phyloP scores from a whole-genome alignment of 2,329 filamentous ascomycete species.

The Hypoxylon sp. region DNA sequence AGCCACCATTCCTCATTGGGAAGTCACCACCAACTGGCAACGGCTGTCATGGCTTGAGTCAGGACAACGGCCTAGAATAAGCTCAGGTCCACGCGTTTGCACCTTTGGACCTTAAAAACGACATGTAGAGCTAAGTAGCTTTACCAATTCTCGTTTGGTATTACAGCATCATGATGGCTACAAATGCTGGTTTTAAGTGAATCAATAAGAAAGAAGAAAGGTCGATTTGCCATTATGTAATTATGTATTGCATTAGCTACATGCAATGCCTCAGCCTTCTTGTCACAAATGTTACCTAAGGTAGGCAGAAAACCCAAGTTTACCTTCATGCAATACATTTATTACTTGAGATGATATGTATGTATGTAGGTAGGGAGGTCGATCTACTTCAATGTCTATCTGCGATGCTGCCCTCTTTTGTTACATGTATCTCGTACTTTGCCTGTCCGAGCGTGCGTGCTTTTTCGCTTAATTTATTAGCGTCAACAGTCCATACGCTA shows the following conservation, averaged over 20 bases:
- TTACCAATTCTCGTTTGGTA: constrained; percentile 16
- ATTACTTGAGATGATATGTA: too few species aligned
- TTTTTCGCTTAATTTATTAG: constrained; percentile 35
- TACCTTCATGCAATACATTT: too few species aligned
- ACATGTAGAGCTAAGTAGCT: constrained; percentile 23
- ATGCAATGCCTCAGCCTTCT: not conserved
- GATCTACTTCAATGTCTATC: constrained; percentile 11
- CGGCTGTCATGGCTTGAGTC: constrained; percentile 27
- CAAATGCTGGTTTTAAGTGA: not conserved
- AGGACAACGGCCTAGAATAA: constrained; percentile 30
- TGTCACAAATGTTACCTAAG: constrained; percentile 9
- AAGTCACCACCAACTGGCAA: constrained; percentile 17
- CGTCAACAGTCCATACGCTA: constrained; percentile 18
- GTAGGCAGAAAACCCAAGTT: constrained; percentile 11
- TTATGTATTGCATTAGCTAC: too few species aligned
- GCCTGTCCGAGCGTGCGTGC: constrained; percentile 23
- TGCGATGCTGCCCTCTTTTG: constrained; percentile 7
- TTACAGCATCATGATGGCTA: constrained; percentile 33
- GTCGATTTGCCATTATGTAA: too few species aligned
- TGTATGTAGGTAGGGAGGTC: constrained; percentile 13
- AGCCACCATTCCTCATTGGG: constrained; percentile 32
- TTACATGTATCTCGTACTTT: constrained; percentile 18
- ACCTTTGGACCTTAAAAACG: constrained; percentile 17
- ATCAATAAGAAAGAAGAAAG: too few species aligned
- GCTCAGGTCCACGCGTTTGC: constrained; percentile 33